Evolutionary conservation across 352 stramenopile species (phyloP).

Genomic region (Phytophthora chlamydospora): DNA sequence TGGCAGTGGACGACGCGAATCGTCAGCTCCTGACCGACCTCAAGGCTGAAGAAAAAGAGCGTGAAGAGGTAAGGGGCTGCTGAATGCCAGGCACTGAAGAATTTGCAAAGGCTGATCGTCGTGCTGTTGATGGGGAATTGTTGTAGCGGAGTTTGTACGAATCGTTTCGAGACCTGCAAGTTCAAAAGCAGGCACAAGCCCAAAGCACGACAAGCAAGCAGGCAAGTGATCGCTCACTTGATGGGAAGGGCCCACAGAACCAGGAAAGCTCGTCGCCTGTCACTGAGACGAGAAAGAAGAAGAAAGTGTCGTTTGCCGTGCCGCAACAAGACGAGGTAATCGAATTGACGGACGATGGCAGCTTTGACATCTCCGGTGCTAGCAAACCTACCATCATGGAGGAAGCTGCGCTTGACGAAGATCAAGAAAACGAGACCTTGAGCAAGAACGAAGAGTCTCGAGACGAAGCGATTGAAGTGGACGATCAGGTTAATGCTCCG

Average conservation of each 20-base stretch:
- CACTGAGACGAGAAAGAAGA: conserved; percentile 32
- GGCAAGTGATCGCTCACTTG: conserved; percentile 9
- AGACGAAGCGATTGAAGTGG: conserved; percentile 21
- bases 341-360: conserved; percentile 58
- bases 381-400: background rate
- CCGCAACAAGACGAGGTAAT: conserved; percentile 38
- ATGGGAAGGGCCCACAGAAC: background rate
- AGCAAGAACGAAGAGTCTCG: background rate
- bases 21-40: conserved; percentile 74
- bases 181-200: conserved; percentile 18
- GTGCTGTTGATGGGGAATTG: too few species aligned
- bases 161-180: conserved; percentile 61
- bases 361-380: conserved; percentile 50
- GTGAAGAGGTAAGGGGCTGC: conserved; percentile 62
- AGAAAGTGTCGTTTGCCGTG: conserved; percentile 50
- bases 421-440: background rate
- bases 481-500: background rate
- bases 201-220: background rate
- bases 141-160: conserved; percentile 70
- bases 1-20: conserved; percentile 80
- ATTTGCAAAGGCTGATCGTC: background rate
- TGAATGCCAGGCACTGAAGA: background rate
- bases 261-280: background rate
- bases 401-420: background rate
- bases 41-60: conserved; percentile 77